Evolutionary conservation across 169 alveolate genomes (phyloP).

Genomic region (Plasmodium sp.): DNA sequence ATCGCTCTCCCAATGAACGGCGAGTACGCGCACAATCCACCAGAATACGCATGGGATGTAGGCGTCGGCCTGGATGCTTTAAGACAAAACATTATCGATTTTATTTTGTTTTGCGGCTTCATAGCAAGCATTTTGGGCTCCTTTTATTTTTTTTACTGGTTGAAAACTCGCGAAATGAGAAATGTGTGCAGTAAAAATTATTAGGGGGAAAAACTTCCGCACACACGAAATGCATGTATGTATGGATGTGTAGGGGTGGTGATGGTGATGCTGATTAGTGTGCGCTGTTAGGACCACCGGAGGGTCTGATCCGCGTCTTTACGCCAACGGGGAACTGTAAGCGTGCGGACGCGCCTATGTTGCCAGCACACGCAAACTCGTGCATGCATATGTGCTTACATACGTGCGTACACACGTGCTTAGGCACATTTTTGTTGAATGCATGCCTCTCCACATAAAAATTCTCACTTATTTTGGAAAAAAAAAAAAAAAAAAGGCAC

Average conservation of each 20-base stretch:
- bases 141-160: constrained; percentile 63
- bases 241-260: not conserved
- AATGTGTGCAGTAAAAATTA: constrained; percentile 40
- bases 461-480: not conserved
- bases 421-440: not conserved
- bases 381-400: not conserved
- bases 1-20: constrained; percentile 21
- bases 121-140: constrained; percentile 53
- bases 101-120: constrained; percentile 46
- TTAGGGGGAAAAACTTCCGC: constrained; percentile 15
- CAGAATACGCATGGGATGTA: constrained; percentile 34
- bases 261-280: not conserved
- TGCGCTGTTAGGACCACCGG: not conserved
- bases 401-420: not conserved
- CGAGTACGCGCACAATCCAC: constrained; percentile 45
- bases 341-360: not conserved
- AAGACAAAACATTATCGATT: constrained; percentile 36
- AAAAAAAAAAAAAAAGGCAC: not conserved
- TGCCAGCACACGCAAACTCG: not conserved
- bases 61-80: constrained; percentile 8
- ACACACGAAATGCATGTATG: not conserved
- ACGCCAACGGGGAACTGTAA: constrained; percentile 4
- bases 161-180: constrained; percentile 39
- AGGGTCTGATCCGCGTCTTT: not conserved
- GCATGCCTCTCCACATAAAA: constrained; percentile 3